Percentiles rank a stretch among this genome's conserved stretches.
These are phyloP conservation scores for Ustilago nuda DNA, from an alignment of 1,284 basidiomycete genomes.

Conservation along the genomic window DNA sequence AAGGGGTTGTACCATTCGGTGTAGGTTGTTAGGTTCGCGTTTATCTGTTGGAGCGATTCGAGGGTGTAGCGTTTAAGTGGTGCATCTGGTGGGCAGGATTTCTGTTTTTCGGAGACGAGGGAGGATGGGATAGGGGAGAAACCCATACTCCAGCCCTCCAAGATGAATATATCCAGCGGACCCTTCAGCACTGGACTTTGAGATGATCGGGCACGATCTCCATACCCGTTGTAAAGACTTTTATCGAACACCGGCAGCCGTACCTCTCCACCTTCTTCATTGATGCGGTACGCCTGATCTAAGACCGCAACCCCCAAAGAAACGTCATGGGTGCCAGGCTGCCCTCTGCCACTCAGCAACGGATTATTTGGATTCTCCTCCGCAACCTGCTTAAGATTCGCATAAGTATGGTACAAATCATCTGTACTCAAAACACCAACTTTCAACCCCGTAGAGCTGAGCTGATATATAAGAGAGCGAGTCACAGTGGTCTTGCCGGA, in stretches of 20 bases:
- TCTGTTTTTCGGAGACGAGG: conserved; percentile 17
- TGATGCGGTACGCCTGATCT: conserved; percentile 24
- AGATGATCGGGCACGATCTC: conserved; percentile 22
- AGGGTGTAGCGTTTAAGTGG: conserved; percentile 21
- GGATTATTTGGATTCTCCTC: conserved; percentile 32
- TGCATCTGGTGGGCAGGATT: conserved; percentile 1
- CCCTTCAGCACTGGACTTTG: conserved; percentile 11
- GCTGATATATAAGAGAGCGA: conserved; percentile 18
- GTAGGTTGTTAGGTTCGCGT: conserved; percentile 30
- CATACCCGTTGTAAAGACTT: conserved; percentile 35
- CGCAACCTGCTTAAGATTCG: conserved; percentile 25
- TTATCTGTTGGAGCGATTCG: conserved; percentile 36
- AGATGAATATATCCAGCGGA: conserved; percentile 41
- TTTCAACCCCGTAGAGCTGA: conserved; percentile 2
- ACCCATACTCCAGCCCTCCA: conserved; percentile 53
- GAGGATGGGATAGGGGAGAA: conserved; percentile 24
- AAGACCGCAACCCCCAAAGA: conserved; percentile 20
- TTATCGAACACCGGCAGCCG: conserved; percentile 44
- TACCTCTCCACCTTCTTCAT: neutral
- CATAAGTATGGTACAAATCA: conserved; percentile 41
- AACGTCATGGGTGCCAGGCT: conserved; percentile 47
- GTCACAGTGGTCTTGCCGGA: conserved; percentile 48
- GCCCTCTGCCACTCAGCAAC: conserved; percentile 37
- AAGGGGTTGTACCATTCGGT: conserved; percentile 34
- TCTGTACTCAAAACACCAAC: conserved; percentile 38